Evolutionary conservation across 106 monocot species (phyloP), one percentile per base, ranked within the genome.

Genomic region (Phalaenopsis equestris): DNA sequence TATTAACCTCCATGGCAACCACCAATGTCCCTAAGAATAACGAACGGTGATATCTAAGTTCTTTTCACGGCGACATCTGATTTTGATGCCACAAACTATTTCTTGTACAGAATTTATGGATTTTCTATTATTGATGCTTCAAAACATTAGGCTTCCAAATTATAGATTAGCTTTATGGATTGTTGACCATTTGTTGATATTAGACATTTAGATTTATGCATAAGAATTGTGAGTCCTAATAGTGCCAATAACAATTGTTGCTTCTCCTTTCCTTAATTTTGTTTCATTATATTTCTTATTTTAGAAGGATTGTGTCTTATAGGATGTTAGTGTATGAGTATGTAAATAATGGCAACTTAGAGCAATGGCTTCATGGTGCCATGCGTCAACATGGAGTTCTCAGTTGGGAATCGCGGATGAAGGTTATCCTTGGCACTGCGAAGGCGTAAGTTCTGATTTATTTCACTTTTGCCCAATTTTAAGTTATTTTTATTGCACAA

Each of bases 241-340:
- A 48, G 48, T 45, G 45, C 45, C 45, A 45, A 45, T 45, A 7
- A 45, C 45, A 45, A 45, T 45, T 5, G 7, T 45, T 45, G 48
- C 48, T 48, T 10, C 48, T 48, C 48, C 6, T 48, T 48, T 48
- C 6, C 48, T 48, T 9, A 9, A 10, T 48, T 48, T 10, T 8
- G 9, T 48, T 58, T 19, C 18, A 16, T 42, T 5, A 17, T 42
- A 42, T 43, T 42, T 73, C 1, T 43, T 73, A 17, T 73, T 19
- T 73, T 3, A 73, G 73, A 42, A 42, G 42, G 43, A 42, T 45
- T 43, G 16, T 43, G 16, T 43, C n/a, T 74, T 43, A 18, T 67
- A 92, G 91, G 87, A 85, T 92, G 87, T 85, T 92, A 46, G 89
- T 92, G 19, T 92, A 92, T 76, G 91, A 92, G 70, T 92, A 89